Percentiles rank a stretch among this genome's conserved stretches.
These are phyloP conservation scores for Quercus rubra DNA, from an alignment of 306 rosid genomes.

Conservation along the genomic window DNA sequence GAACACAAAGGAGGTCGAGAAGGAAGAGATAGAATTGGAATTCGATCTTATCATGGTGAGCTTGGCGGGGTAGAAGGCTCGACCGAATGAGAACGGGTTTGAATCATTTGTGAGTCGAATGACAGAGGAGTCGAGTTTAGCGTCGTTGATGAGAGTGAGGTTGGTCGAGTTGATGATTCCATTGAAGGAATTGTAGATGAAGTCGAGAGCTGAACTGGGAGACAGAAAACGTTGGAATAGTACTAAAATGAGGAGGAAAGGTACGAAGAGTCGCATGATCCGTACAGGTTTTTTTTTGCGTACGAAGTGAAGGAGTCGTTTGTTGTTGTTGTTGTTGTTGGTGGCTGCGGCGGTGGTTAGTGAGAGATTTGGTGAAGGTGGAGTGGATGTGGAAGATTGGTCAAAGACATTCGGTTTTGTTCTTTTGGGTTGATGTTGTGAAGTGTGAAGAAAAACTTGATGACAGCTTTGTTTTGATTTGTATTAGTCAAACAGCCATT, in stretches of 20 bases:
- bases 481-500: background rate
- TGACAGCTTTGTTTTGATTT: background rate
- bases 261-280: conserved; percentile 14
- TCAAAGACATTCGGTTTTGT: background rate
- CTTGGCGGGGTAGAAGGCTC: conserved; percentile 51
- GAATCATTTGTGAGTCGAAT: conserved; percentile 77
- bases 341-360: background rate
- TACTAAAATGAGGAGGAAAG: background rate
- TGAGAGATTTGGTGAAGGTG: too few relatives aligned
- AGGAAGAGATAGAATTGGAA: conserved; percentile 46
- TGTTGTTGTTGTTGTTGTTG: background rate
- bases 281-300: background rate
- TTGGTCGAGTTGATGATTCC: conserved; percentile 37
- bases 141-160: conserved; percentile 61
- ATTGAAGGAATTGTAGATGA: conserved; percentile 63
- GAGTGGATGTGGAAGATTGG: background rate
- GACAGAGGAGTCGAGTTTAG: conserved; percentile 46
- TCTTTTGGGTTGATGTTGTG: too few relatives aligned
- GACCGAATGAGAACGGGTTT: conserved; percentile 54
- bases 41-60: conserved; percentile 19
- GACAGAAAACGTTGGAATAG: conserved; percentile 6
- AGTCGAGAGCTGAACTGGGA: conserved; percentile 38
- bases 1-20: conserved; percentile 84
- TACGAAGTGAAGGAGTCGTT: too few relatives aligned
- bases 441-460: background rate